Conservation (phyloP, 345 rosid genomes). For the Excoecaria cochinchinensis region DNA sequence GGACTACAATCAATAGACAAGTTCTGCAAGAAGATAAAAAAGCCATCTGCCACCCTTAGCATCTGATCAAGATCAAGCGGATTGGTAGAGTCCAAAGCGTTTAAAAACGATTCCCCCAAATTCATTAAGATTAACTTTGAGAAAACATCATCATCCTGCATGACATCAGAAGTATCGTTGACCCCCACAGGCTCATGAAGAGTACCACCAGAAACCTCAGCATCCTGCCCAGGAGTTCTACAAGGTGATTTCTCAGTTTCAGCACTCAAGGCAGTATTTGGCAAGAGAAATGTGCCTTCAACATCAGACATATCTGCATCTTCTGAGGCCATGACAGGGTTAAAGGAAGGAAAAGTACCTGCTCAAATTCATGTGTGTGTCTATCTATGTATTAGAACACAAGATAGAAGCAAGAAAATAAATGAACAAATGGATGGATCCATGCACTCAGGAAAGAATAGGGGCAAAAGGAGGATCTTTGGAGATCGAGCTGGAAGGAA, state of each 20-base stretch:
- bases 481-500: slow-evolving; percentile 17
- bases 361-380: background rate
- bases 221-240: slow-evolving; percentile 13
- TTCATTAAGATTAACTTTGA: background rate
- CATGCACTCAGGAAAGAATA: background rate
- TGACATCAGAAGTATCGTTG: background rate
- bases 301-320: background rate
- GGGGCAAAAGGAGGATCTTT: background rate
- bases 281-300: slow-evolving; percentile 10
- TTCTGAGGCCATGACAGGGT: slow-evolving; percentile 10
- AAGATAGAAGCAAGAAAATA: background rate
- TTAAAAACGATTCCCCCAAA: slow-evolving; percentile 7
- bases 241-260: slow-evolving; percentile 6
- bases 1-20: background rate
- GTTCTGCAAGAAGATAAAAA: background rate
- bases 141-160: background rate
- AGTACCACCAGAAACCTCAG: slow-evolving; percentile 14
- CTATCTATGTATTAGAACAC: background rate
- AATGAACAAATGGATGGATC: background rate
- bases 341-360: slow-evolving; percentile 18
- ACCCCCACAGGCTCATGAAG: slow-evolving; percentile 9
- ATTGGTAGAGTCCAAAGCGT: slow-evolving; percentile 4
- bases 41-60: slow-evolving; percentile 1
- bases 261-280: background rate
- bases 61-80: slow-evolving; percentile 5